Percentiles rank a stretch among this genome's conserved stretches.
phyloP scores from a whole-genome alignment of 495 filamentous ascomycete genomes.

The Jackrogersella multiformis region DNA sequence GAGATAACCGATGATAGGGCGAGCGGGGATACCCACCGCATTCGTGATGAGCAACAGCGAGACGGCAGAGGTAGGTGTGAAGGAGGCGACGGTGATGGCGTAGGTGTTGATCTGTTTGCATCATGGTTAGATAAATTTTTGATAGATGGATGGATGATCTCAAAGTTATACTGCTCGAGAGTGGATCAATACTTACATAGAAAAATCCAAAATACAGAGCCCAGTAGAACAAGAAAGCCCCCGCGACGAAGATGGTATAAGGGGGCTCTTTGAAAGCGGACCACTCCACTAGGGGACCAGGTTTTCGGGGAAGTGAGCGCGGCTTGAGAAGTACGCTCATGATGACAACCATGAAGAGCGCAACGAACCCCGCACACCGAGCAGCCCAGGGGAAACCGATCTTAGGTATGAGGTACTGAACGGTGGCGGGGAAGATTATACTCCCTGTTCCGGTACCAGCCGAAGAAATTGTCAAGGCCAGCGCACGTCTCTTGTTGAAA shows the following conservation, averaged over 20 bases:
- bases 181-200: conserved; percentile 50
- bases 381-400: conserved; percentile 59
- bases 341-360: conserved; percentile 45
- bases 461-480: conserved; percentile 50
- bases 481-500: conserved; percentile 49
- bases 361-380: conserved; percentile 52
- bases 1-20: conserved; percentile 51
- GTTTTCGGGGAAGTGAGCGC: conserved; percentile 42
- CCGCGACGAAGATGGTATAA: conserved; percentile 51
- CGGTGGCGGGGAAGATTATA: conserved; percentile 52
- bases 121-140: not conserved
- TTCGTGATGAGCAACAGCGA: conserved; percentile 56
- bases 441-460: conserved; percentile 56
- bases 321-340: conserved; percentile 49
- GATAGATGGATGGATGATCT: not conserved
- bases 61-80: conserved; percentile 51
- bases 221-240: conserved; percentile 54
- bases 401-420: conserved; percentile 54
- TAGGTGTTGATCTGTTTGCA: conserved; percentile 45
- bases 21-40: conserved; percentile 50
- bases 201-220: conserved; percentile 58
- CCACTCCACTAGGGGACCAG: conserved; percentile 55
- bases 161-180: not conserved
- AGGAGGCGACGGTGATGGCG: conserved; percentile 51
- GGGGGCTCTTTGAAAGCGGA: conserved; percentile 53